Evolutionary conservation across 2,329 filamentous ascomycete genomes (phyloP), one percentile per base, ranked within the genome.

Genomic region (Mycosphaerella sp.): DNA sequence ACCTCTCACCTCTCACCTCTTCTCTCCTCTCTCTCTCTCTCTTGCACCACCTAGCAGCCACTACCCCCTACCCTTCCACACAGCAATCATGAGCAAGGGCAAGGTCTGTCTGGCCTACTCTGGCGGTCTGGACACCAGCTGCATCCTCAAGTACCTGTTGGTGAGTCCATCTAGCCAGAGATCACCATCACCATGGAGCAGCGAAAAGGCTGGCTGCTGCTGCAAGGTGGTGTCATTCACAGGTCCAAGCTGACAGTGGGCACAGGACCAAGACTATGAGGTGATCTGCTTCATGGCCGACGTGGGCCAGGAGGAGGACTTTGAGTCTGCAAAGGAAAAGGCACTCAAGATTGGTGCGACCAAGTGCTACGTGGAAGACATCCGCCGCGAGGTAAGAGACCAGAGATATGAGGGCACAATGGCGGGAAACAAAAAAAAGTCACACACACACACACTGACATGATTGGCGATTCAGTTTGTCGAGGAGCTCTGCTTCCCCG

Each of bases 401-500:
- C 6, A 12, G 7, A 29, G 1, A n/a, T 10, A 14, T 5, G 1
- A 4, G 0, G 2, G 26, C 26, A 7, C 2, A 29, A 29, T 29
- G 26, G 26, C 26, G 5, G 21, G 21, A 29, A 7, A 29, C 26
- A 6, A 29, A 29, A 29, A 29, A 29, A 9, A 21, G 4, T 5
- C 2, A 1, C 11, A 9, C 41, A 21, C 21, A 21, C 21, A 21
- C 21, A 21, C 53, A 36, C 55, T 17, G 38, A 12, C 45, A 21
- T 21, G 2, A 26, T 14, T 23, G 34, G 10, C 23, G 14, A 6
- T 6, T 2, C 42, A 65, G 72, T 91, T 93, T 66, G 81, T 93
- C 62, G 85, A 90, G 64, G 81, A 92, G 75, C 78, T 93, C 43
- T 86, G 85, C 77, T 91, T 85, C 80, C 84, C 81, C 49, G 87